phyloP scores from a whole-genome alignment of 495 filamentous ascomycete genomes.

The Darksidea phi region DNA sequence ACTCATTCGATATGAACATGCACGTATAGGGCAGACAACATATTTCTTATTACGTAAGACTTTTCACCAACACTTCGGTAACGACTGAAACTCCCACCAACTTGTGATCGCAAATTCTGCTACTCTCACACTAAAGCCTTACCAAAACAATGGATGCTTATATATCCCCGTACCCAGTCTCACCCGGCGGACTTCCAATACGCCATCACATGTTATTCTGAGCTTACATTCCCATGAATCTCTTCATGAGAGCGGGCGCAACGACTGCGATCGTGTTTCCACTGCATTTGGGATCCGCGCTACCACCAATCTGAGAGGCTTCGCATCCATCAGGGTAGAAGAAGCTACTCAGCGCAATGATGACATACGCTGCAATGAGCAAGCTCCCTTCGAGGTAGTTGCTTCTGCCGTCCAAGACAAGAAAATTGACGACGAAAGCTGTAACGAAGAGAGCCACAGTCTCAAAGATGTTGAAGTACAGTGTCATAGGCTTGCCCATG shows the following conservation, averaged over 20 bases:
- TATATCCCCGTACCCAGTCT: too few species aligned
- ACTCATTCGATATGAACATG: too few species aligned
- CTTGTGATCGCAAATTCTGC: too few species aligned
- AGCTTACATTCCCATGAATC: too few species aligned
- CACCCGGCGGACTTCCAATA: too few species aligned
- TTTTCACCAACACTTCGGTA: too few species aligned
- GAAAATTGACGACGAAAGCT: constrained; percentile 85
- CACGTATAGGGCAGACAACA: too few species aligned
- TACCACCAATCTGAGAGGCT: constrained; percentile 28
- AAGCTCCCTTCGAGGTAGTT: constrained; percentile 88
- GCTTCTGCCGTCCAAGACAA: constrained; percentile 80
- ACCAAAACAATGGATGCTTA: too few species aligned
- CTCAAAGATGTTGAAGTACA: constrained; percentile 92
- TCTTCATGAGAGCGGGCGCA: background rate
- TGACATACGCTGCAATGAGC: constrained; percentile 78
- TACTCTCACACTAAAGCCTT: too few species aligned
- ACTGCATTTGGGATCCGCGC: constrained; percentile 8
- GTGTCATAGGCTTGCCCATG: constrained; percentile 75
- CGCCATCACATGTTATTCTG: too few species aligned
- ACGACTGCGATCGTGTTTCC: background rate
- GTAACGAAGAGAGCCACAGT: constrained; percentile 83
- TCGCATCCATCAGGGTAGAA: constrained; percentile 34
- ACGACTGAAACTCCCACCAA: too few species aligned
- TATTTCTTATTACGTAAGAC: too few species aligned
- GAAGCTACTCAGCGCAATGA: constrained; percentile 54